phyloP scores from a whole-genome alignment of 257 asterid genomes.

The Solanum megistacrolobum region DNA sequence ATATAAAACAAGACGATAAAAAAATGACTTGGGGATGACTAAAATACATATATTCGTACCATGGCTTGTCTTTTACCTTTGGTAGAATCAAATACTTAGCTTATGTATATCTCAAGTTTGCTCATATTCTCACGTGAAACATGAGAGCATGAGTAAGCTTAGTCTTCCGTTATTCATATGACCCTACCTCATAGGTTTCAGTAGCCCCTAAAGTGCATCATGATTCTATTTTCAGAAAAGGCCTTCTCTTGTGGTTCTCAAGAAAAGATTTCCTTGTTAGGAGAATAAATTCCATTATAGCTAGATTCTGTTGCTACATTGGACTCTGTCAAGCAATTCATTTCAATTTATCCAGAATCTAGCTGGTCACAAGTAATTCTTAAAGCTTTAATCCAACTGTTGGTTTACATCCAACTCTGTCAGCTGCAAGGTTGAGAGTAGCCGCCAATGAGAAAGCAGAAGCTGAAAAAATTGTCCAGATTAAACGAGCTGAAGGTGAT shows the following conservation, averaged over 20 bases:
- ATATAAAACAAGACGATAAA: background rate
- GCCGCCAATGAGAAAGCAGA: slow-evolving; percentile 49
- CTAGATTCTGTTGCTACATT: background rate
- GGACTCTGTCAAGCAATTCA: background rate
- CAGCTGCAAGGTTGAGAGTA: slow-evolving; percentile 46
- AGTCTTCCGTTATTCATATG: background rate
- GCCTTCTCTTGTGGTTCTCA: background rate
- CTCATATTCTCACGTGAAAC: background rate
- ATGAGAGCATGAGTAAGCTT: background rate
- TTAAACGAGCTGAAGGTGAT: slow-evolving; percentile 53
- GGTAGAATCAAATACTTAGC: background rate
- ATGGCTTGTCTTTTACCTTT: background rate
- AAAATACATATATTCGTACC: background rate
- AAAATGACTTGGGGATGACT: background rate
- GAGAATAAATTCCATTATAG: background rate
- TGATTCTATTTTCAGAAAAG: background rate
- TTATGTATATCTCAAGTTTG: background rate
- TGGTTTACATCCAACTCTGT: background rate
- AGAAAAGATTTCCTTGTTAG: background rate
- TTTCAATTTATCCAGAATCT: background rate
- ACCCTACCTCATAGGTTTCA: background rate
- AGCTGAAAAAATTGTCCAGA: slow-evolving; percentile 48
- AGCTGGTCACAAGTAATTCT: background rate
- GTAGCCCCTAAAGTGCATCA: background rate
- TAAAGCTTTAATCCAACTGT: background rate